phyloP scores from a whole-genome alignment of 2,329 filamentous ascomycete species.

The Fusarium nisikadoi region DNA sequence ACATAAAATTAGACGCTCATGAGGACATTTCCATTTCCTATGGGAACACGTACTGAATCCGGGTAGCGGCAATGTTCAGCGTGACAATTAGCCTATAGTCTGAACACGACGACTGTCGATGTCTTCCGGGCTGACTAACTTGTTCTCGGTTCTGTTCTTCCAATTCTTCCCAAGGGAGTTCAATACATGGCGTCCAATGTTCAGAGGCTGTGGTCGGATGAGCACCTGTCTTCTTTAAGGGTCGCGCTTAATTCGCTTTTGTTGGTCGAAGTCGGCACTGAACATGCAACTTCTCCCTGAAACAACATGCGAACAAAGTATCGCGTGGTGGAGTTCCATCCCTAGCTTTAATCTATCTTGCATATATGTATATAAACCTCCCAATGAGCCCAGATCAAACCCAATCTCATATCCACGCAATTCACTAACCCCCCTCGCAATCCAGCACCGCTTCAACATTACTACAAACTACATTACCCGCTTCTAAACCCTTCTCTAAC shows the following conservation, averaged over 20 bases:
- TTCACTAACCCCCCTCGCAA: background rate
- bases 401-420: background rate
- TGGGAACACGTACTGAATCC: no score
- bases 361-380: background rate
- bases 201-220: background rate
- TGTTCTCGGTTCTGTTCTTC: background rate
- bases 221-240: accelerated
- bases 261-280: background rate
- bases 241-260: background rate
- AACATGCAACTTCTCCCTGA: background rate
- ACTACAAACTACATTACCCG: background rate
- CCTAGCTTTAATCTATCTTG: no score
- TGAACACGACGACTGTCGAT: background rate
- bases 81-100: background rate
- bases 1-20: no score
- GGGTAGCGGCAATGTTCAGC: background rate
- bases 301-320: background rate
- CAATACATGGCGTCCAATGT: background rate
- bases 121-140: accelerated
- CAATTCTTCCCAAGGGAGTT: accelerated
- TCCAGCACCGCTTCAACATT: background rate
- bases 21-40: background rate
- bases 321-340: no score
- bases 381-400: background rate
- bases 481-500: no score